Evolutionary conservation across 2,329 filamentous ascomycete genomes (phyloP).

Genomic region (Botrytis paeoniae): DNA sequence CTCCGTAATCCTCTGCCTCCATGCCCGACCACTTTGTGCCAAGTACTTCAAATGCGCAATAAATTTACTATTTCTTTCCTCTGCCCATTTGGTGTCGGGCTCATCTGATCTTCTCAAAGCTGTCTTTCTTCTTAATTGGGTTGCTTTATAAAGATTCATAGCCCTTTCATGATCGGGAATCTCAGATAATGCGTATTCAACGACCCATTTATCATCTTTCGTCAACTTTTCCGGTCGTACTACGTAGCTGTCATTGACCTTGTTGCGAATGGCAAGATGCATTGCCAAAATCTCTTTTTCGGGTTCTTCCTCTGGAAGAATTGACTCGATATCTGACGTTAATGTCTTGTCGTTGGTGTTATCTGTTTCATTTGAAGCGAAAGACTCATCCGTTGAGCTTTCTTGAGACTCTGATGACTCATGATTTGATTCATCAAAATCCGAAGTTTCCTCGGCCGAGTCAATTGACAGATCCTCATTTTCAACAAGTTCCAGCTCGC

Average conservation of each 20-base stretch:
- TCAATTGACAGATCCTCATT: neutral
- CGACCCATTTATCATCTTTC: conserved; percentile 56
- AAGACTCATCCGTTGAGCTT: conserved; percentile 2
- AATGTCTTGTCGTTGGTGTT: neutral
- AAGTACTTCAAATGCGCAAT: conserved; percentile 43
- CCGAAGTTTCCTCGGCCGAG: neutral
- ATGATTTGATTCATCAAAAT: neutral
- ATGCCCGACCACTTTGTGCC: conserved; percentile 55
- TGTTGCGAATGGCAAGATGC: conserved; percentile 66
- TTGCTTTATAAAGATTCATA: conserved; percentile 51
- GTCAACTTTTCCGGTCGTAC: conserved; percentile 54
- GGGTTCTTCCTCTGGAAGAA: neutral
- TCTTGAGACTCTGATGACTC: conserved; percentile 10
- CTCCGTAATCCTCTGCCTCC: conserved; percentile 54
- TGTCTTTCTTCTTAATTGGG: conserved; percentile 54
- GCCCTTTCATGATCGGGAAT: conserved; percentile 45
- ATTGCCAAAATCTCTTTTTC: conserved; percentile 20
- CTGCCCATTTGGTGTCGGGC: conserved; percentile 23
- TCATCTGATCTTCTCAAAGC: conserved; percentile 37
- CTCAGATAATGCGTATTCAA: conserved; percentile 77
- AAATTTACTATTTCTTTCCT: conserved; percentile 32
- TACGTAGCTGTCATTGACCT: conserved; percentile 64
- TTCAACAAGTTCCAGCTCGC: neutral
- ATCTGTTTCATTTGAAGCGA: neutral
- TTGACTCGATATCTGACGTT: neutral